Base-by-base conservation (phyloP, 2,329 filamentous ascomycete species). In the Trichoderma sp. region DNA sequence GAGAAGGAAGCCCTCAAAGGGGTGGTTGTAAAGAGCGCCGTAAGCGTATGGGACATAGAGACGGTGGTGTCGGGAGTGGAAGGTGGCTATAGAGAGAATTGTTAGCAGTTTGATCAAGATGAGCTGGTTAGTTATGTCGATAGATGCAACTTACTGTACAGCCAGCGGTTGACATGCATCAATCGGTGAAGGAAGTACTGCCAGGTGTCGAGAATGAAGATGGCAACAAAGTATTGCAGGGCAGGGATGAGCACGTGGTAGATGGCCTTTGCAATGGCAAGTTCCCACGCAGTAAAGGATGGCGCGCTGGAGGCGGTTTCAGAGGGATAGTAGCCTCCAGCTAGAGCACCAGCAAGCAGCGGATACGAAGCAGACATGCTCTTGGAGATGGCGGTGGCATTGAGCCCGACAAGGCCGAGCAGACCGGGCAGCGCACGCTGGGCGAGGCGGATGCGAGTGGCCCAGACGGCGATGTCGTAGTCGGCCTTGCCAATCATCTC, bases 21-120 rank as follows among this genome's bases (percentile, higher is more conserved):
- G 94, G 77, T 98, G 95, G 81, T 97, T 98, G 85, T 98, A 99
- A 13, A 98, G 87, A 21, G 96, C 96, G 69, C 96, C 96, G 79
- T 95, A 99, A 3, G 96, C 96, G 79, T 98, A 99, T 3, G 96
- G 96, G 3, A 98, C 96, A 79, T 99, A 98, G 39, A 99, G 89
- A 51, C 95, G 91, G 84, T 99, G 96, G 80, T 99, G 96, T 70
- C 95, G 90, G 58, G 94, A 95, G 83, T 98, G 96, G 82, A 97
- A 96, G 66, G 90, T 91, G 24, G 63, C 63, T 66, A 10, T 7
- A 21, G 13, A 6, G 37, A 37, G 11, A 21, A 3, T 2, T n/a
- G 54, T 66, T 37, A 71, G 90, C 92, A 95, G 72, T 26, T 56
- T 58, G 18, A 11, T 34, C 21, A 18, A 18, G 18, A 28, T 30